Evolutionary conservation across 495 filamentous ascomycete species (phyloP).

Genomic region (Penicillium malachiteum): DNA sequence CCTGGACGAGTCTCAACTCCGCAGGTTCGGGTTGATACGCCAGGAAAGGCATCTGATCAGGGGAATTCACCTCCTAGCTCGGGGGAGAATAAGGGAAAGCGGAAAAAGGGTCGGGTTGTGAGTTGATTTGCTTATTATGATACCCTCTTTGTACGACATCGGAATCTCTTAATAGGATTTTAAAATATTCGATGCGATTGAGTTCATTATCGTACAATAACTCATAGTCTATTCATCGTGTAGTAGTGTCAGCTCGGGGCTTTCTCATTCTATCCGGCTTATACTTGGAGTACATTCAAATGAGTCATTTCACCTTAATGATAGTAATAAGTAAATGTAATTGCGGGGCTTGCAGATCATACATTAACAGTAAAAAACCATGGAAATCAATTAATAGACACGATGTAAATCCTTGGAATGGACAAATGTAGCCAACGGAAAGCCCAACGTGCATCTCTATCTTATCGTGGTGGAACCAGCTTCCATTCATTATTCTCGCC

Average conservation of each 20-base stretch:
- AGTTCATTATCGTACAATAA: too few species aligned
- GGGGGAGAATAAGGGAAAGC: slow-evolving; percentile 35
- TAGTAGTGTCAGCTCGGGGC: too few species aligned
- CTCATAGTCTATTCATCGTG: too few species aligned
- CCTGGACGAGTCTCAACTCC: slow-evolving; percentile 34
- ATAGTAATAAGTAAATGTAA: too few species aligned
- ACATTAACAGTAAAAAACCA: background rate
- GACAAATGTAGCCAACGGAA: slow-evolving; percentile 2
- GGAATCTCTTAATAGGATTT: background rate
- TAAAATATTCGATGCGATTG: background rate
- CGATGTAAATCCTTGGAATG: background rate
- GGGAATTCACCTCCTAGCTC: slow-evolving; percentile 26
- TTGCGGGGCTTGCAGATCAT: too few species aligned
- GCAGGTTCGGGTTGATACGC: slow-evolving; percentile 40
- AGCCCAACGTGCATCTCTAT: slow-evolving; percentile 11
- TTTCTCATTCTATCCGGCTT: too few species aligned
- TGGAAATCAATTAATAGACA: background rate
- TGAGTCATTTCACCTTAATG: too few species aligned
- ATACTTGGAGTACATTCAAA: too few species aligned
- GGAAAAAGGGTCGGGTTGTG: slow-evolving; percentile 34
- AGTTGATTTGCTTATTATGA: slow-evolving; percentile 28
- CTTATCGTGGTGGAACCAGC: slow-evolving; percentile 19
- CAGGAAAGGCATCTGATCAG: slow-evolving; percentile 35
- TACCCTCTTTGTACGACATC: slow-evolving; percentile 22
- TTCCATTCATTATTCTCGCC: background rate